Conservation (phyloP, 352 stramenopile genomes). For the Phytopythium vexans region DNA sequence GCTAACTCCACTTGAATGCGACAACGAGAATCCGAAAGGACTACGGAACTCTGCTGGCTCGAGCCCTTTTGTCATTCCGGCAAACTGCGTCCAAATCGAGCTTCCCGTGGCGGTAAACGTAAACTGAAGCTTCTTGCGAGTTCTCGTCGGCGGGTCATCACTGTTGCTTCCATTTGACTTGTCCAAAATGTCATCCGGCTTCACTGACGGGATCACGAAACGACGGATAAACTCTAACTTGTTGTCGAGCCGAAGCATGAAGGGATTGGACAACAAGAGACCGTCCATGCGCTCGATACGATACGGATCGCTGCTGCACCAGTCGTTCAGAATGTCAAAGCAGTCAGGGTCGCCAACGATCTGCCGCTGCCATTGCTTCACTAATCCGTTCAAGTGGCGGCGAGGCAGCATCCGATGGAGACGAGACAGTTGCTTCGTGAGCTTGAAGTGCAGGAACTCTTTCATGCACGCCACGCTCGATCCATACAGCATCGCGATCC, state of each 20-base stretch:
- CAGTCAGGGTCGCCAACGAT: slow-evolving; percentile 39
- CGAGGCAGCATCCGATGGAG: slow-evolving; percentile 48
- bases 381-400: slow-evolving; percentile 37
- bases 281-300: slow-evolving; percentile 54
- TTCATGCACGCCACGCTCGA: slow-evolving; percentile 20
- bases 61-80: slow-evolving; percentile 27
- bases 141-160: background rate
- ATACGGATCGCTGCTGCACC: slow-evolving; percentile 40
- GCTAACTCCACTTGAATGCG: slow-evolving; percentile 6
- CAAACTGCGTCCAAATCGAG: slow-evolving; percentile 52
- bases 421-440: slow-evolving; percentile 51
- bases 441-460: slow-evolving; percentile 56
- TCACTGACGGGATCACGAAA: slow-evolving; percentile 38
- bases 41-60: slow-evolving; percentile 45
- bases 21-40: slow-evolving; percentile 37
- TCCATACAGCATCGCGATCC: slow-evolving; percentile 50
- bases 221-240: slow-evolving; percentile 50
- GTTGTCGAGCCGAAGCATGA: slow-evolving; percentile 62
- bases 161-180: background rate
- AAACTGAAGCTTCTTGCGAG: slow-evolving; percentile 33
- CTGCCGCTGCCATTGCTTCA: slow-evolving; percentile 42
- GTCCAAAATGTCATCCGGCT: background rate
- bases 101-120: slow-evolving; percentile 20
- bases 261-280: slow-evolving; percentile 40
- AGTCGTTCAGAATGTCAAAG: slow-evolving; percentile 72